Evolutionary conservation across 176 grass and related monocot genomes (phyloP).

Genomic region (Avena eriantha): DNA sequence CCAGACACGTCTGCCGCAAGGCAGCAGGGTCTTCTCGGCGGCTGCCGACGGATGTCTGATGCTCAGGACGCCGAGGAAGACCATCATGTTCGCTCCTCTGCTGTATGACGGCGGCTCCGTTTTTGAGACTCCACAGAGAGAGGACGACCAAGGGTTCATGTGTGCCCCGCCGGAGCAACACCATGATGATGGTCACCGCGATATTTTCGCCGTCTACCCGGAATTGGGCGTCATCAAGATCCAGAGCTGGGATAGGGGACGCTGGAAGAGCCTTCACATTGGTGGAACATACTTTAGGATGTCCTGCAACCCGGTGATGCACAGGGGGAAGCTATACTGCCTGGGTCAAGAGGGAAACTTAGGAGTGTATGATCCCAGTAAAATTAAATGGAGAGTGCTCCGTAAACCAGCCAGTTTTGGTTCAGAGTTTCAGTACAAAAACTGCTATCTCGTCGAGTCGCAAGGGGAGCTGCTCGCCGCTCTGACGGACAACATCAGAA

Average conservation of each 20-base stretch:
- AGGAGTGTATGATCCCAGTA: neutral
- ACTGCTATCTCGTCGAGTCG: constrained; percentile 5
- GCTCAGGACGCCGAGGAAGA: neutral
- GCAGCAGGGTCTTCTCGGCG: neutral
- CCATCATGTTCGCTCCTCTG: neutral
- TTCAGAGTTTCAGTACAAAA: constrained; percentile 4
- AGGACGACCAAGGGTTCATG: neutral
- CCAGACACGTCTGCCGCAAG: neutral
- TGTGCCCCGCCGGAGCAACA: neutral
- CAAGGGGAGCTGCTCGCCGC: neutral
- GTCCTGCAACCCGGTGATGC: constrained; percentile 10
- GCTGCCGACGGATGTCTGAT: neutral
- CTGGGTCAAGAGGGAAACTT: neutral
- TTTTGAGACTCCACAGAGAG: neutral
- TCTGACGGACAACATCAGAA: neutral
- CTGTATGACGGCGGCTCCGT: neutral
- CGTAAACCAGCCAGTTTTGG: neutral
- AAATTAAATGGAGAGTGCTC: neutral
- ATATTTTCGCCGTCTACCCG: neutral
- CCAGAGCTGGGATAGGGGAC: neutral
- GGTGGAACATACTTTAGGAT: neutral
- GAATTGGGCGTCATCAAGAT: neutral
- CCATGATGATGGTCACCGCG: neutral
- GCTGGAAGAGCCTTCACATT: neutral
- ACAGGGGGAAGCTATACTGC: neutral